These are phyloP conservation scores for Candida cerambycidarum DNA, from an alignment of 805 yeast genomes.

Conservation along the genomic window DNA sequence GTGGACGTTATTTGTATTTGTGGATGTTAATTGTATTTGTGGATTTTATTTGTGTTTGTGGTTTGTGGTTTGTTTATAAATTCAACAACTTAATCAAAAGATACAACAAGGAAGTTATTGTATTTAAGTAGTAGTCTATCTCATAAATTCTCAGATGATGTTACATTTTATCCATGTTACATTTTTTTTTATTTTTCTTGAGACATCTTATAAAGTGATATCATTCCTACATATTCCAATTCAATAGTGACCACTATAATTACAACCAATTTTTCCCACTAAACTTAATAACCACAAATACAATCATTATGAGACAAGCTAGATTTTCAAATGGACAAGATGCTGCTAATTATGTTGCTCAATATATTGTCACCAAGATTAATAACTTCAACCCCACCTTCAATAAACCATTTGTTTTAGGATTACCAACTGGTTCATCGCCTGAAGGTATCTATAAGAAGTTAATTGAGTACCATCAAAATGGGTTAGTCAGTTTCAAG, in stretches of 20 bases:
- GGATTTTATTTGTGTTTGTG: too few species aligned
- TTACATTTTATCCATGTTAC: conserved; percentile 11
- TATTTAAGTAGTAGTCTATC: conserved; percentile 1
- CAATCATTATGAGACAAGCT: conserved; percentile 24
- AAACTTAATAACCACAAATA: background rate
- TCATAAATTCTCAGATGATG: conserved; percentile 3
- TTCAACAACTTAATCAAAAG: too few species aligned
- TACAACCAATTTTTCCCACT: too few species aligned
- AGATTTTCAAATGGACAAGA: conserved; percentile 36
- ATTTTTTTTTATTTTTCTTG: too few species aligned
- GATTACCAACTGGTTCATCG: conserved; percentile 62
- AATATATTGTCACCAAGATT: conserved; percentile 44
- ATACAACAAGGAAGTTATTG: background rate
- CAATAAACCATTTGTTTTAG: conserved; percentile 50
- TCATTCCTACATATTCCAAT: too few species aligned
- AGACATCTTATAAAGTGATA: too few species aligned
- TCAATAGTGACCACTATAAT: too few species aligned
- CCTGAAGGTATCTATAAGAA: conserved; percentile 54
- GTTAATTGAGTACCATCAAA: conserved; percentile 44
- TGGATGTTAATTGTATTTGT: background rate
- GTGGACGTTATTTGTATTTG: background rate
- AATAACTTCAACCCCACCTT: conserved; percentile 46
- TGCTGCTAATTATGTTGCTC: conserved; percentile 47
- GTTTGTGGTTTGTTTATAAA: too few species aligned
- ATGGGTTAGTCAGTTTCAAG: conserved; percentile 44